Conservation (phyloP, 176 grass and related monocot genomes). For the Miscanthus lutarioriparius region DNA sequence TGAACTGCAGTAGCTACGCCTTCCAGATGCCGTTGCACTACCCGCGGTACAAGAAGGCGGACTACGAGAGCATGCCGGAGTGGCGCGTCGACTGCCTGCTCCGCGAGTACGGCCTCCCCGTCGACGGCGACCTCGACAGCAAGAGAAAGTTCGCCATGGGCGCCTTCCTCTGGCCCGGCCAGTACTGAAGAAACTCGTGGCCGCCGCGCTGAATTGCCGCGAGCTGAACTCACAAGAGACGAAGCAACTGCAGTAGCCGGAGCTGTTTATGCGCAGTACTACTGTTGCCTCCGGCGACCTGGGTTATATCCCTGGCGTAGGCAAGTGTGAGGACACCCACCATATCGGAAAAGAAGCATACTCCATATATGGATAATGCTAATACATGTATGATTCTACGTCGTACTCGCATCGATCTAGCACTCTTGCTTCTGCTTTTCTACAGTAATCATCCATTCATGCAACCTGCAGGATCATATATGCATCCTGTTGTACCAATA, state of each 20-base stretch:
- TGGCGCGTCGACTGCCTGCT: conserved; percentile 73
- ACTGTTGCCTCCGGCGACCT: not conserved
- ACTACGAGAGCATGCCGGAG: conserved; percentile 92
- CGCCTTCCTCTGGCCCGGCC: conserved; percentile 67
- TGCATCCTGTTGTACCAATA: not conserved
- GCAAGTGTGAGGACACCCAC: not conserved
- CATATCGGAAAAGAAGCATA: not conserved
- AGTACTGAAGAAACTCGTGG: conserved; percentile 27
- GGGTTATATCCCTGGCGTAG: not conserved
- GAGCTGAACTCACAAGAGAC: not conserved
- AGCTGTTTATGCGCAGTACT: not conserved
- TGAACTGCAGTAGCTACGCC: not conserved
- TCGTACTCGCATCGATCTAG: not conserved
- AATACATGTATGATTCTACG: not conserved
- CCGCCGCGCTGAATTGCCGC: not conserved
- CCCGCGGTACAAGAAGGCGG: conserved; percentile 68
- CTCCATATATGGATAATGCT: not conserved
- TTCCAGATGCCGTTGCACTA: conserved; percentile 81
- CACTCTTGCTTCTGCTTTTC: not conserved
- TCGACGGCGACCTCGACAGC: conserved; percentile 46
- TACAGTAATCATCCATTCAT: not conserved
- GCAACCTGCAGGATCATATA: too few relatives aligned
- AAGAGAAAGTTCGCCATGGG: conserved; percentile 83
- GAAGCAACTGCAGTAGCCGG: not conserved
- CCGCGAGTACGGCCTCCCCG: conserved; percentile 67